phyloP scores from a whole-genome alignment of 2,329 filamentous ascomycete species.

The Phaeosphaeria sp. region DNA sequence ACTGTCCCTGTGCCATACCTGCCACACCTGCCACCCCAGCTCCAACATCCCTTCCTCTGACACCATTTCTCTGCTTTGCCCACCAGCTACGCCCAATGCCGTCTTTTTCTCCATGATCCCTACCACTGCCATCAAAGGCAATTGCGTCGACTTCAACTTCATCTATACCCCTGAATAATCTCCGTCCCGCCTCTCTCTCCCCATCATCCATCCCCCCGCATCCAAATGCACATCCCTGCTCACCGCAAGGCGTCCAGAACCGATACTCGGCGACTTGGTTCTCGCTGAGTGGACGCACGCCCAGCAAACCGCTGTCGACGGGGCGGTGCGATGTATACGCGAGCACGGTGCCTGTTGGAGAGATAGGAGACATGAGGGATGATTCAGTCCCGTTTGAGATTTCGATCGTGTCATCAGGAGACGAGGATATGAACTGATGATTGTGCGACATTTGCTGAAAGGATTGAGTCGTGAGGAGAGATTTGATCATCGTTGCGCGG shows the following conservation, averaged over 20 bases:
- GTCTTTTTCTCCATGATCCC: too few species aligned
- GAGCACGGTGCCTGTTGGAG: conserved; percentile 36
- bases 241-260: conserved; percentile 46
- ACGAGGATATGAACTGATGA: neutral
- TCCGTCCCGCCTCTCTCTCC: conserved; percentile 37
- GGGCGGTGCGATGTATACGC: conserved; percentile 38
- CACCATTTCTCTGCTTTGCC: neutral
- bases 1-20: too few species aligned
- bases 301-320: conserved; percentile 37
- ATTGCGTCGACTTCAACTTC: too few species aligned
- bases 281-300: conserved; percentile 37
- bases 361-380: conserved; percentile 29
- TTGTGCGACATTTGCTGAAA: too few species aligned
- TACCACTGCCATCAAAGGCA: too few species aligned
- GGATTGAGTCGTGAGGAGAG: conserved; percentile 21
- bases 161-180: conserved; percentile 35
- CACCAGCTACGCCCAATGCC: too few species aligned
- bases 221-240: conserved; percentile 38
- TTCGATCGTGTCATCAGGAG: conserved; percentile 12
- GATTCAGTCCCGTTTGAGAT: conserved; percentile 41
- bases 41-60: too few species aligned
- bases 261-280: conserved; percentile 44
- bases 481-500: conserved; percentile 36
- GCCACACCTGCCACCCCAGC: too few species aligned
- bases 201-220: conserved; percentile 36